Evolutionary conservation across 1,284 basidiomycete genomes (phyloP).

Genomic region (Volvariella surrecta): DNA sequence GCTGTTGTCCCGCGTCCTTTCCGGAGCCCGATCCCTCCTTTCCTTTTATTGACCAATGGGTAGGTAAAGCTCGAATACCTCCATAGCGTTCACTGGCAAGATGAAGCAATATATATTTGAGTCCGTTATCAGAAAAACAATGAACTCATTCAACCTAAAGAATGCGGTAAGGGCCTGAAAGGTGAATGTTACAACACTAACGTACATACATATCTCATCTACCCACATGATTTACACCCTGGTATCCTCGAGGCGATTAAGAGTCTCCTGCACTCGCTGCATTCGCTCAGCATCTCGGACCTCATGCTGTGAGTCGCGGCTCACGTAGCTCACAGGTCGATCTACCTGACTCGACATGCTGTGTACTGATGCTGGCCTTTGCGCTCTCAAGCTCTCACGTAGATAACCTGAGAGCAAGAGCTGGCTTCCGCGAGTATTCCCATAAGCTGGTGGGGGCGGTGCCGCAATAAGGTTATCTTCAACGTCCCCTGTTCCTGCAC

Average conservation of each 20-base stretch:
- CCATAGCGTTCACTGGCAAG: too few relatives aligned
- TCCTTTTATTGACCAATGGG: too few relatives aligned
- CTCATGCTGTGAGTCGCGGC: conserved; percentile 49
- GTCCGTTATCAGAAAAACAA: too few relatives aligned
- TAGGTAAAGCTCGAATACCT: too few relatives aligned
- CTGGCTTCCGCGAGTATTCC: conserved; percentile 59
- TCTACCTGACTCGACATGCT: conserved; percentile 23
- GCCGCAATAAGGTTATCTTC: conserved; percentile 60
- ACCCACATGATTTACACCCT: too few relatives aligned
- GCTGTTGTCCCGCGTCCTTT: too few relatives aligned
- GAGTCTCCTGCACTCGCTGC: conserved; percentile 43
- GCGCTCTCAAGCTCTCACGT: conserved; percentile 35
- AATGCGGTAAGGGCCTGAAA: too few relatives aligned
- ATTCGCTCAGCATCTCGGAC: conserved; percentile 27
- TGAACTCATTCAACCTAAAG: too few relatives aligned
- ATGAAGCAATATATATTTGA: too few relatives aligned
- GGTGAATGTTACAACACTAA: too few relatives aligned
- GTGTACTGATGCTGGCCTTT: conserved; percentile 31
- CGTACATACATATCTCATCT: too few relatives aligned
- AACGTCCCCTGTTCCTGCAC: conserved; percentile 64
- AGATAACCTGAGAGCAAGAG: conserved; percentile 50
- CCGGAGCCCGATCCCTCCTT: too few relatives aligned
- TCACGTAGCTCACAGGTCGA: conserved; percentile 44
- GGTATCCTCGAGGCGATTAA: conserved; percentile 45
- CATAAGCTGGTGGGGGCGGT: conserved; percentile 64